A percentile compares a stretch with the other conserved stretches of the same genome.
phyloP scores from a whole-genome alignment of 2,329 filamentous ascomycete genomes.

The Aspergillus oerlinghausenensis region DNA sequence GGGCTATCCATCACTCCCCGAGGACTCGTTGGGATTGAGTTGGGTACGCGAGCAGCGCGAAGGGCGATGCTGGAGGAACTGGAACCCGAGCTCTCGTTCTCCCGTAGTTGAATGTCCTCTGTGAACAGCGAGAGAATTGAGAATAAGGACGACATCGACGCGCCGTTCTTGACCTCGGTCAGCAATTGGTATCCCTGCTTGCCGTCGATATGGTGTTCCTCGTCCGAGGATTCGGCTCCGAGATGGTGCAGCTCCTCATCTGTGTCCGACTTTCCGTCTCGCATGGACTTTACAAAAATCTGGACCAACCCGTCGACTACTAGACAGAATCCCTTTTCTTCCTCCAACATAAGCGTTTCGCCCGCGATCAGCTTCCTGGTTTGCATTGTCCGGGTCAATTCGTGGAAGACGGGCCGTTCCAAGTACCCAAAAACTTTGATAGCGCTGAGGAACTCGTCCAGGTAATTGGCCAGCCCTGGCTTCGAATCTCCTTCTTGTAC shows the following conservation, averaged over 20 bases:
- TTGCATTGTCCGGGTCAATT: conserved; percentile 96
- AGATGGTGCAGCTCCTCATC: conserved; percentile 37
- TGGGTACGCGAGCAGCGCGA: conserved; percentile 29
- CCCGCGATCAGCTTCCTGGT: conserved; percentile 93
- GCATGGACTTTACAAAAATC: conserved; percentile 92
- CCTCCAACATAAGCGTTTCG: conserved; percentile 89
- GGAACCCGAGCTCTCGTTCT: conserved; percentile 53
- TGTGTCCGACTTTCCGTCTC: conserved; percentile 36
- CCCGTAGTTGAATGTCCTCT: conserved; percentile 78
- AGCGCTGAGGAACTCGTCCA: conserved; percentile 95
- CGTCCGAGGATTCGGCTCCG: conserved; percentile 54
- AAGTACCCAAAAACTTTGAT: conserved; percentile 99
- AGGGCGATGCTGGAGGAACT: conserved; percentile 31
- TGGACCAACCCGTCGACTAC: conserved; percentile 95
- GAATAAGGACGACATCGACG: conserved; percentile 96
- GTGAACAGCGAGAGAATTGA: conserved; percentile 97
- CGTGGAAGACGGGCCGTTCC: conserved; percentile 93
- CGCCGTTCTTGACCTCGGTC: conserved; percentile 95
- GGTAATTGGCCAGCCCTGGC: conserved; percentile 86
- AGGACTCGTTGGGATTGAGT: conserved; percentile 39
- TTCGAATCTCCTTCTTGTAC: conserved; percentile 86
- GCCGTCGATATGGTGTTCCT: conserved; percentile 56
- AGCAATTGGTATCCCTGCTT: conserved; percentile 89
- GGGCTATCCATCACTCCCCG: conserved; percentile 25
- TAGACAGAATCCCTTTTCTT: conserved; percentile 96